A percentile compares a stretch with the other conserved stretches of the same genome.
phyloP scores from a whole-genome alignment of 1,284 basidiomycete species.

The Pseudozyma tsukubaensis region DNA sequence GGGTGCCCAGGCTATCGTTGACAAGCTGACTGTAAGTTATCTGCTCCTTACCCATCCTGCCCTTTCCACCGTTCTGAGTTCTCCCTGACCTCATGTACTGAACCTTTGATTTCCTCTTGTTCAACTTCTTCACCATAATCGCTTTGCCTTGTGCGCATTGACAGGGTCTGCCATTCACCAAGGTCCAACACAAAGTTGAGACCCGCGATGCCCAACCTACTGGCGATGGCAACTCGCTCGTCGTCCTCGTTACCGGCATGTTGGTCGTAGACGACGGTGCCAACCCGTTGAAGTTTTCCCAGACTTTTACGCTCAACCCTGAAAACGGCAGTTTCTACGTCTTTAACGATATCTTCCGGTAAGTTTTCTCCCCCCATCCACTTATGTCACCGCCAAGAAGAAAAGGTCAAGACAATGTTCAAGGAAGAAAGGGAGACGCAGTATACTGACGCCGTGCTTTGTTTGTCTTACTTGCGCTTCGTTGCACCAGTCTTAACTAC shows the following conservation, averaged over 20 bases:
- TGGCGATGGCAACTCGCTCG: constrained; percentile 75
- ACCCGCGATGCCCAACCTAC: constrained; percentile 93
- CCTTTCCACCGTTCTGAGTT: not conserved
- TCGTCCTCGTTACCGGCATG: constrained; percentile 89
- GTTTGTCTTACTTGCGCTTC: not conserved
- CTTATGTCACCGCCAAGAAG: not conserved
- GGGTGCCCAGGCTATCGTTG: constrained; percentile 76
- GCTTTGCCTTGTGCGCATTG: no score
- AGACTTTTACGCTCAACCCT: constrained; percentile 84
- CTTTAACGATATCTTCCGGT: constrained; percentile 72
- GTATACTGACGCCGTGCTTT: not conserved
- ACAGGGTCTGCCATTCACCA: constrained; percentile 82
- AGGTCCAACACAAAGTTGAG: constrained; percentile 83
- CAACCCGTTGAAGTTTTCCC: constrained; percentile 32
- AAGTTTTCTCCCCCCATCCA: not conserved
- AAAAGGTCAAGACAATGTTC: not conserved
- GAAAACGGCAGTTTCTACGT: constrained; percentile 85
- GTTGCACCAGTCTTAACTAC: constrained; percentile 55
- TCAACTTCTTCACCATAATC: no score
- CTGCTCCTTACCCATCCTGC: not conserved
- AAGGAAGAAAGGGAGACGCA: not conserved
- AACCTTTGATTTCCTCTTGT: not conserved
- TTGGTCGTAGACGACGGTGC: constrained; percentile 71
- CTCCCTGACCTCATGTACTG: not conserved
- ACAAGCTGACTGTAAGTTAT: constrained; percentile 80